A percentile compares a stretch with the other conserved stretches of the same genome.
Evolutionary conservation across 139 green algal species (phyloP).

Genomic region (Limnomonas spitsbergensis): DNA sequence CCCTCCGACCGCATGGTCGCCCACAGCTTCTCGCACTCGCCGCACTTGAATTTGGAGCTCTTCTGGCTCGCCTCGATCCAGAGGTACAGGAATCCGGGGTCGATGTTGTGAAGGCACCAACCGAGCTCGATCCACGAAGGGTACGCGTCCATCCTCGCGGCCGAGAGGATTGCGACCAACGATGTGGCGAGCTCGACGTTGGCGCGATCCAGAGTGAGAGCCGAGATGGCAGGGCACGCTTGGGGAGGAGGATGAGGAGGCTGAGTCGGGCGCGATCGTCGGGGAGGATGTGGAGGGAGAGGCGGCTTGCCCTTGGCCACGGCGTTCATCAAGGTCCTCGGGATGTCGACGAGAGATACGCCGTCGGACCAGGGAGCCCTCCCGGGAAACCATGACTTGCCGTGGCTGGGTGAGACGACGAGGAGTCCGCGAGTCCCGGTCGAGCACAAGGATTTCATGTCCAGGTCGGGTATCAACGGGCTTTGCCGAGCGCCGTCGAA

Average conservation of each 20-base stretch:
- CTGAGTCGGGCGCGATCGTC: neutral
- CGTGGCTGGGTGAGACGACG: neutral
- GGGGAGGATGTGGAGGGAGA: neutral
- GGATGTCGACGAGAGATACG: neutral
- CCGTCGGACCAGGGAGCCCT: neutral
- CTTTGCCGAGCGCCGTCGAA: neutral
- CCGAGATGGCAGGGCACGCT: neutral
- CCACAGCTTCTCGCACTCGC: constrained; percentile 10
- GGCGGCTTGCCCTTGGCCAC: neutral
- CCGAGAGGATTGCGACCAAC: neutral
- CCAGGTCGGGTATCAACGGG: neutral
- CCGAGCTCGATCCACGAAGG: neutral
- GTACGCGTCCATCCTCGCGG: neutral
- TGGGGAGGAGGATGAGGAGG: no score
- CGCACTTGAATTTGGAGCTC: neutral
- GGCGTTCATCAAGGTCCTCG: neutral
- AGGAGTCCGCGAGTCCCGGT: neutral
- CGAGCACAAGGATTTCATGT: neutral
- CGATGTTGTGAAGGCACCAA: constrained; percentile 11
- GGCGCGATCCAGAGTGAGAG: neutral
- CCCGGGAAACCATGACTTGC: neutral
- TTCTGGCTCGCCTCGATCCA: neutral
- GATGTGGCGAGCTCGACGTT: neutral
- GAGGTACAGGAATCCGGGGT: neutral
- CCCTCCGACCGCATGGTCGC: neutral